Percentiles rank a stretch among this genome's conserved stretches.
Evolutionary conservation across 441 rosid genomes (phyloP).

Genomic region (Erodium chrysanthum): DNA sequence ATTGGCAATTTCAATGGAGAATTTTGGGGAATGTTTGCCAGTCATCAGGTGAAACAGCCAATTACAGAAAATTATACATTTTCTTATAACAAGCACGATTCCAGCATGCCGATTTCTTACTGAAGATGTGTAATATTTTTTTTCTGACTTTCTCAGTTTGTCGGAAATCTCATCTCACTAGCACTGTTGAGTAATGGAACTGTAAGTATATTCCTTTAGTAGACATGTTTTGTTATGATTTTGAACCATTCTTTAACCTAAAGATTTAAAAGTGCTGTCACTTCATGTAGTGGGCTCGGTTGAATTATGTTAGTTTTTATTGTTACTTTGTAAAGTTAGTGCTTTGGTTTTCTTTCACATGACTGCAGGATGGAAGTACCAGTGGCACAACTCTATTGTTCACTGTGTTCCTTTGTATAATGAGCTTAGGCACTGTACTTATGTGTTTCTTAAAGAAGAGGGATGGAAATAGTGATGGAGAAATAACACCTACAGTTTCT

Average conservation of each 20-base stretch:
- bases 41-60: conserved; percentile 56
- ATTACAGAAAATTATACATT: neutral
- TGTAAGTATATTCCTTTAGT: conserved; percentile 30
- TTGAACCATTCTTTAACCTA: neutral
- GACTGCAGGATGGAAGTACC: conserved; percentile 59
- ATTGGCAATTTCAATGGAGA: conserved; percentile 85
- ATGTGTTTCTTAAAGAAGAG: conserved; percentile 68
- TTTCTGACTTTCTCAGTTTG: conserved; percentile 41
- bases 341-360: conserved; percentile 21
- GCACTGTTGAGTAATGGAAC: conserved; percentile 49
- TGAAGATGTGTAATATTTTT: conserved; percentile 7
- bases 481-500: conserved; percentile 25
- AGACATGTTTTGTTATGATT: neutral
- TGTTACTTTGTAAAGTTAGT: neutral
- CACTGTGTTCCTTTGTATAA: conserved; percentile 52
- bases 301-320: neutral
- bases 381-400: conserved; percentile 63
- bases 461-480: conserved; percentile 41
- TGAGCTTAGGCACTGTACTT: conserved; percentile 64
- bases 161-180: conserved; percentile 80
- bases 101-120: neutral
- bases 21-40: conserved; percentile 79
- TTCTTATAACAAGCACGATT: conserved; percentile 4
- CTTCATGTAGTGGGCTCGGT: neutral
- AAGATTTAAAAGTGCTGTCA: neutral